Conservation (phyloP, 2,329 filamentous ascomycete species). For the Ophiocordyceps sinensis region DNA sequence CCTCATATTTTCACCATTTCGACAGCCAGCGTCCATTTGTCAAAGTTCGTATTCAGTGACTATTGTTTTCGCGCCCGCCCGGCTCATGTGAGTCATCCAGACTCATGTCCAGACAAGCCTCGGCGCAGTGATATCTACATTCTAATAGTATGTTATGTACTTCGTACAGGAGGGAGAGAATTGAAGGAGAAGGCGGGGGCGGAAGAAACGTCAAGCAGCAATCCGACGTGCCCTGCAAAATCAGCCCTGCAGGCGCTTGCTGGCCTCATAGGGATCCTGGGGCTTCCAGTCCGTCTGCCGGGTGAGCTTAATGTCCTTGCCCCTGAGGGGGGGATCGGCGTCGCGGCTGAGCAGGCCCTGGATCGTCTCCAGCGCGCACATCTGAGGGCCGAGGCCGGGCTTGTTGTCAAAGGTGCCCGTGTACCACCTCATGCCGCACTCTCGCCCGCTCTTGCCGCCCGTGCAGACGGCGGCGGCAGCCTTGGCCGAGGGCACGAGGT, state of each 20-base stretch:
- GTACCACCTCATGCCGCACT: constrained; percentile 52
- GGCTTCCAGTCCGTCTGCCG: constrained; percentile 12
- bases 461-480: constrained; percentile 44
- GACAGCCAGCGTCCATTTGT: no score
- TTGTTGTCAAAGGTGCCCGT: constrained; percentile 38
- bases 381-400: constrained; percentile 45
- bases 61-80: no score
- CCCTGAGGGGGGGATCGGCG: constrained; percentile 29
- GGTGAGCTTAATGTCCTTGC: constrained; percentile 31
- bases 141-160: no score
- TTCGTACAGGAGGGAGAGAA: no score
- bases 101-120: no score
- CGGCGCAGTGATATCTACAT: no score
- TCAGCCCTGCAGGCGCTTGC: not conserved
- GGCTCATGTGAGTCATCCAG: no score
- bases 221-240: no score
- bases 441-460: constrained; percentile 33
- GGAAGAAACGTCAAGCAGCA: no score
- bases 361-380: constrained; percentile 49
- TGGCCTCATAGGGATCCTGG: constrained; percentile 5
- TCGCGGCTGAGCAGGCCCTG: constrained; percentile 39
- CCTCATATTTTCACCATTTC: no score
- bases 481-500: constrained; percentile 35
- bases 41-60: no score
- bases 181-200: no score